These are phyloP conservation scores for Dipsacomyces acuminosporus DNA, from an alignment of 371 early-diverging fungal species.

Conservation along the genomic window DNA sequence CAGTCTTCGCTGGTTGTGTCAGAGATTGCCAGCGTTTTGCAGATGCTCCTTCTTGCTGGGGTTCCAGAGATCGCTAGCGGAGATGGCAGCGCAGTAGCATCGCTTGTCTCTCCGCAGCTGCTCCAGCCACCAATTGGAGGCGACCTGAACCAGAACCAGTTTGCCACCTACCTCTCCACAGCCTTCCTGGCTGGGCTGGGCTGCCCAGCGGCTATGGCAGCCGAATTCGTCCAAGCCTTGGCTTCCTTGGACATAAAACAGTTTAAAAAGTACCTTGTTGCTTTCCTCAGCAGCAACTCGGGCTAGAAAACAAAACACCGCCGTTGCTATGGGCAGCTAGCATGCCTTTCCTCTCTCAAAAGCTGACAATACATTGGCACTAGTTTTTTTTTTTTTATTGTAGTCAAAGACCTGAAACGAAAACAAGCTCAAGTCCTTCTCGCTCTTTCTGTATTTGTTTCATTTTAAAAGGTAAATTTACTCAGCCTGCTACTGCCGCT, in stretches of 20 bases:
- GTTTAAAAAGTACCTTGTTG: slow-evolving; percentile 41
- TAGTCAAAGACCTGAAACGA: no score
- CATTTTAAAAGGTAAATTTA: neutral
- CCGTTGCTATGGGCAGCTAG: no score
- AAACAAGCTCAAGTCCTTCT: neutral
- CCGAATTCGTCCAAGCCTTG: slow-evolving; percentile 46
- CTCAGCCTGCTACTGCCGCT: no score
- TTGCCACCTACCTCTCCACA: slow-evolving; percentile 26
- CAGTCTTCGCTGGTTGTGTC: slow-evolving; percentile 73
- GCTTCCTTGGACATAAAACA: slow-evolving; percentile 39
- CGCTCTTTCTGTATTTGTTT: neutral
- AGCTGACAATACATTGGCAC: no score
- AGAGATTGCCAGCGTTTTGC: slow-evolving; percentile 76
- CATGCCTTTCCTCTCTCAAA: no score
- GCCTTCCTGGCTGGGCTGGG: slow-evolving; percentile 40
- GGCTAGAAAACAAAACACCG: no score
- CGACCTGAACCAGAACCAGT: slow-evolving; percentile 38
- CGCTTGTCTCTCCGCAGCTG: slow-evolving; percentile 25
- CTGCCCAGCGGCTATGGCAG: slow-evolving; percentile 31
- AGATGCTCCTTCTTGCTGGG: slow-evolving; percentile 53
- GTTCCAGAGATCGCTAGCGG: slow-evolving; percentile 23
- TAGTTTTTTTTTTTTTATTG: no score
- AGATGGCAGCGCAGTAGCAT: slow-evolving; percentile 17
- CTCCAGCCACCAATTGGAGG: slow-evolving; percentile 34
- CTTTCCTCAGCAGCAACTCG: slow-evolving; percentile 22